phyloP scores from a whole-genome alignment of 2,329 filamentous ascomycete genomes.

The Xylaria polymorpha region DNA sequence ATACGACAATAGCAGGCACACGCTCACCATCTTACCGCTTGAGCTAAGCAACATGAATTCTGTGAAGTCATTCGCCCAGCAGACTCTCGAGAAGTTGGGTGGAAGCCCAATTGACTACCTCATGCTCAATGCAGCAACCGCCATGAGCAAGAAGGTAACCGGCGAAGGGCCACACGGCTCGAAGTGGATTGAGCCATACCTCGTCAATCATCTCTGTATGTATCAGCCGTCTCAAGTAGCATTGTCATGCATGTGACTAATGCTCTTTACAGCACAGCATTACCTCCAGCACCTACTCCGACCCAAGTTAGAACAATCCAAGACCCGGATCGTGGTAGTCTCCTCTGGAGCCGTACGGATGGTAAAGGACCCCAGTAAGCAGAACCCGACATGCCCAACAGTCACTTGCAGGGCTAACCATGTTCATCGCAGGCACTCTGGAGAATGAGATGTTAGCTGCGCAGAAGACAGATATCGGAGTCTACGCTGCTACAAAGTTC shows the following conservation, averaged over 20 bases:
- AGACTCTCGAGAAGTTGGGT: slow-evolving; percentile 57
- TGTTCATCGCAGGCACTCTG: slow-evolving; percentile 38
- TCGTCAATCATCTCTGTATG: slow-evolving; percentile 66
- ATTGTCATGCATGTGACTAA: slow-evolving; percentile 22
- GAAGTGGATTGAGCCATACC: slow-evolving; percentile 62
- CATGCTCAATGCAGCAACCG: slow-evolving; percentile 62
- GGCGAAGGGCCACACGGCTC: slow-evolving; percentile 55
- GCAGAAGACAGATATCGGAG: slow-evolving; percentile 49
- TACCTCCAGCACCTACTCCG: slow-evolving; percentile 63
- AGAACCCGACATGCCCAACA: not conserved
- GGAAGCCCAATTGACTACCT: slow-evolving; percentile 59
- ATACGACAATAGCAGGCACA: slow-evolving; percentile 56
- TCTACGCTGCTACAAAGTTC: slow-evolving; percentile 63
- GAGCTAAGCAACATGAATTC: slow-evolving; percentile 59
- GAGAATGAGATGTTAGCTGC: slow-evolving; percentile 50
- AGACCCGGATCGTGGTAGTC: slow-evolving; percentile 61
- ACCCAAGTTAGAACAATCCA: slow-evolving; percentile 60
- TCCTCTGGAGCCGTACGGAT: slow-evolving; percentile 61
- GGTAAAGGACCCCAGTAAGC: slow-evolving; percentile 54
- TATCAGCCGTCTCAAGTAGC: not conserved
- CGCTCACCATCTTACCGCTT: slow-evolving; percentile 59
- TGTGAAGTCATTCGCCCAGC: slow-evolving; percentile 60
- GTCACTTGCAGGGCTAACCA: slow-evolving; percentile 11
- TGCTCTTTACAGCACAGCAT: slow-evolving; percentile 58
- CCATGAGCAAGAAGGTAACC: slow-evolving; percentile 51